Evolutionary conservation across 129 eudicot species (phyloP), one percentile per base, ranked within the genome.

Genomic region (Flaveria brownii): DNA sequence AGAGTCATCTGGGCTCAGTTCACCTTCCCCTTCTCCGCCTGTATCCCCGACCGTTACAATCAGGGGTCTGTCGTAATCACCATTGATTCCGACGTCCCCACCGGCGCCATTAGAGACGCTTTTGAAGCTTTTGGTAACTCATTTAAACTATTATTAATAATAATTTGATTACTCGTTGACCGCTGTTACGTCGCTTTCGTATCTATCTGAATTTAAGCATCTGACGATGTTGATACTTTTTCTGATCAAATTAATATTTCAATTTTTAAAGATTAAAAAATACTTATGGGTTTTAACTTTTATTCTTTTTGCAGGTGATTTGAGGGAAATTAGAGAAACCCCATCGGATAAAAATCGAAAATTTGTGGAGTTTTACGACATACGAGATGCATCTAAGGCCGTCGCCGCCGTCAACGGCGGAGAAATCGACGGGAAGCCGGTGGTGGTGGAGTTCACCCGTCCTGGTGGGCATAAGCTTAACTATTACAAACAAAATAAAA

Each of bases 1-100:
- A 76, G 82, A 6, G 93, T 87, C 4, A 83, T 93, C 9, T 93
- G 98, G 98, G 98, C 98, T 42, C 96, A 93, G 84, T 93, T 84
- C 23, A 65, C 71, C 12, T 36, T 79, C 17, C 93, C 98, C 25
- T 82, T 80, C 1, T 67, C 81, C 17, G 62, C 74, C 15, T 85
- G 84, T 1, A 42, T 87, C 17, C 93, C 91, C 8, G 93, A 87
- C 20, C 96, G 91, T 9, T 75, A 69, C 25, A 93, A 93, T 63
- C 98, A 93, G 63, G 98, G 98, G 18, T 88, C 91, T 3, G 66
- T 93, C 51, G 15, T 91, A 0, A 81, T 88, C 78, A 88, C 89
- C 41, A 71, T 83, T 62, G 91, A 77, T 61, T 54, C 81, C 16
- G 28, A 60, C 7, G 83, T 91, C 15, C 76, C 91, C 49, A 0